Base-by-base conservation (phyloP, 2,329 filamentous ascomycete species). In the Paraphoma chrysanthemicola region DNA sequence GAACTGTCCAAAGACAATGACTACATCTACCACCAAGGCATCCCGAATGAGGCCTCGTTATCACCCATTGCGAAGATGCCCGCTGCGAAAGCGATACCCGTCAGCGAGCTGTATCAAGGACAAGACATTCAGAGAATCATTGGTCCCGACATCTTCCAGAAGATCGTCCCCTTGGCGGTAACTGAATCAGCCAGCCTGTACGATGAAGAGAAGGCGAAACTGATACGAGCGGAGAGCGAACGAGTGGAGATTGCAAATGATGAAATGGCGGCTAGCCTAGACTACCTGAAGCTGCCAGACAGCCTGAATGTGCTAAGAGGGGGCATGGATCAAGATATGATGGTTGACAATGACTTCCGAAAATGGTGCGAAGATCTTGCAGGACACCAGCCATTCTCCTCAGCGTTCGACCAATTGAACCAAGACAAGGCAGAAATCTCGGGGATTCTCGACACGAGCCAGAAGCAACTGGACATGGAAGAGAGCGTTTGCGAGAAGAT, bases 401-500 rank as follows among this genome's bases (percentile, higher is more conserved):
- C 85, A 45, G 91, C 92, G 2, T 93, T 99, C 64, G 92, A 96
- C 42, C 85, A 86, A 44, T 78, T 99, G 44, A 88, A 89, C 61
- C 84, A 86, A 28, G 90, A 95, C 67, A 96, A 94, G 75, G 86
- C 90, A 16, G 84, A 86, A 1, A 90, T 97, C 11, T 76, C 92
- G 28, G 82, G 83, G 2, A 85, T 88, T 2, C 77, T 99, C 53
- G 93, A 97, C 54, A 86, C 86, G 54, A 92, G 92, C 67, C 88
- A 89, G 53, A 96, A 96, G 74, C 91, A 96, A 69, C 80, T 99
- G 42, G 95, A 99, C 66, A 93, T 95, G 88, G 95, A 99, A 76
- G 96, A 98, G 79, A 96, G 92, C 53, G 92, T 98, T 0, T 99
- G 95, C 75, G 95, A 99, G 77, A 99, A 98, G 82, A 99, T 99